Base-by-base conservation (phyloP, 176 grass and related monocot species). In the Canna indica region DNA sequence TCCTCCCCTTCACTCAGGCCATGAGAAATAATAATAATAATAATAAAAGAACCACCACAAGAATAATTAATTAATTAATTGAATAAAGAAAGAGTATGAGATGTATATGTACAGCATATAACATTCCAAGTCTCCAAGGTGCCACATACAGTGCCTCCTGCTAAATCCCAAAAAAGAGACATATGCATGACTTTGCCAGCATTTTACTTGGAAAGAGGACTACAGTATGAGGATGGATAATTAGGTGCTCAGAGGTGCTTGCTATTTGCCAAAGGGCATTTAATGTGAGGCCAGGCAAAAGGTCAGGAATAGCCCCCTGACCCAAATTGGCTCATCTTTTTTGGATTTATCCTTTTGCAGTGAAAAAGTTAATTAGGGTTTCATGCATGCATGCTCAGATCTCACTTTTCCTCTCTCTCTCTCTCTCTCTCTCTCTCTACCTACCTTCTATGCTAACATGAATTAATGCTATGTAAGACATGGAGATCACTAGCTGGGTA, bases 201-300 rank as follows among this genome's bases (percentile, higher is more conserved):
- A 62, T n/a, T n/a, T n/a, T n/a, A n/a, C n/a, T n/a, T n/a, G n/a
- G n/a, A n/a, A n/a, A n/a, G n/a, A n/a, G n/a, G n/a, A n/a, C n/a
- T n/a, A n/a, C n/a, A n/a, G n/a, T n/a, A n/a, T n/a, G n/a, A n/a
- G n/a, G 18, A 12, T 15, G 27, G 22, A 5, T 24, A 15, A 5
- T 18, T 47, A 14, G 1, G 30, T 48, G 26, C 18, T 3, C 32
- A 26, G 30, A 24, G 18, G 36, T 11, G 36, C 8, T 16, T 47
- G 25, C 50, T 2, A 13, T 26, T 76, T 69, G 78, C 80, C 83
- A 84, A 84, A 72, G 1, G 61, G 31, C 80, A 87, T 71, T 87
- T 54, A 85, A 90, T 76, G 78, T 31, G 76, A 80, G 67, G 52
- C 28, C 73, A 86, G 78, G 73, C 83, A 68, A 56, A 83, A 39